A percentile compares a stretch with the other conserved stretches of the same genome.
Conservation (phyloP, 495 filamentous ascomycete species). For the Penicillium desertorum region DNA sequence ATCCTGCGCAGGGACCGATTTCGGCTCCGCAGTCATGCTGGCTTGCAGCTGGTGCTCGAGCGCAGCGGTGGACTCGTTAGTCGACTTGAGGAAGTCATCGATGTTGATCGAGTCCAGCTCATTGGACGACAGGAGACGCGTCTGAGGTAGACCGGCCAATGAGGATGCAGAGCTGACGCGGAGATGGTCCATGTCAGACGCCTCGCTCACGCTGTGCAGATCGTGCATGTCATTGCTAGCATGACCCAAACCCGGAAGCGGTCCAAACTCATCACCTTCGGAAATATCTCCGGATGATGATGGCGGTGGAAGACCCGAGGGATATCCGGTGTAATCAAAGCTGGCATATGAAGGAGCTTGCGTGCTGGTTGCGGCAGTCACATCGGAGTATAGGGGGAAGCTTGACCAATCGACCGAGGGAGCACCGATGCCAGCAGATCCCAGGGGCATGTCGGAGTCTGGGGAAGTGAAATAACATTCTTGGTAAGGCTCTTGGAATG, state of each 20-base stretch:
- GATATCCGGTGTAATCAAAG: constrained; percentile 61
- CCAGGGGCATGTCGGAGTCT: constrained; percentile 64
- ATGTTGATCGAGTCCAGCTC: constrained; percentile 61
- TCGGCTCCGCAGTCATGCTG: constrained; percentile 43
- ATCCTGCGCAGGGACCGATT: constrained; percentile 37
- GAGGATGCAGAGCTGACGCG: constrained; percentile 54
- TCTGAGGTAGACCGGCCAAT: constrained; percentile 52
- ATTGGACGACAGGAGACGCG: constrained; percentile 51
- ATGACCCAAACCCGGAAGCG: constrained; percentile 37
- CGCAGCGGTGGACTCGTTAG: constrained; percentile 48
- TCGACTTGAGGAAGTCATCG: constrained; percentile 59
- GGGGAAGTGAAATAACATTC: constrained; percentile 48
- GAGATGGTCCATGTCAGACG: constrained; percentile 55
- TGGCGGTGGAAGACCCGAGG: constrained; percentile 50
- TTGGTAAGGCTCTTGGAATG: constrained; percentile 46
- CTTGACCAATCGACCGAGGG: constrained; percentile 73
- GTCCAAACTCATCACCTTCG: constrained; percentile 66
- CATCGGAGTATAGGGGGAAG: constrained; percentile 61
- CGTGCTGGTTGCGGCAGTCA: constrained; percentile 64
- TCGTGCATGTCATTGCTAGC: constrained; percentile 42
- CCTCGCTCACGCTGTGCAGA: constrained; percentile 53
- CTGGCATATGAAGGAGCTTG: constrained; percentile 68
- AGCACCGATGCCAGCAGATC: constrained; percentile 63
- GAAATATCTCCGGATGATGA: constrained; percentile 77
- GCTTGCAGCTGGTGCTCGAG: constrained; percentile 50